phyloP scores from a whole-genome alignment of 2,329 filamentous ascomycete species.

The Sporothrix inflata region DNA sequence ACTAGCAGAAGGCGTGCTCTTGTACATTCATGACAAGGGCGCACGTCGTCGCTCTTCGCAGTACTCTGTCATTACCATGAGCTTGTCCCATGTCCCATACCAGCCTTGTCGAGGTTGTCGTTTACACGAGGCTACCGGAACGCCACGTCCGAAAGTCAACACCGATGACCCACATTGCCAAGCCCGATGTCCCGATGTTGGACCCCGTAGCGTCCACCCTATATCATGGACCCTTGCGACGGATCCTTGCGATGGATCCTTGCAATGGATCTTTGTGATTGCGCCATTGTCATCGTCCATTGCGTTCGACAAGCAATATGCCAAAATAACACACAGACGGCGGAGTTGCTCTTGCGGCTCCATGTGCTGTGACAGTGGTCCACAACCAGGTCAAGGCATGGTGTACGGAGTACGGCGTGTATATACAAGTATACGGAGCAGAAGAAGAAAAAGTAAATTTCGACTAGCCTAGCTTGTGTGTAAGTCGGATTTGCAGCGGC shows the following conservation, averaged over 20 bases:
- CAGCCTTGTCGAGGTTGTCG: no score
- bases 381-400: not conserved
- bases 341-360: no score
- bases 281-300: slow-evolving; percentile 15
- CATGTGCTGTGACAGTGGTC: not conserved
- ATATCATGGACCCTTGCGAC: not conserved
- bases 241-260: not conserved
- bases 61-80: no score
- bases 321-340: no score
- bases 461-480: no score
- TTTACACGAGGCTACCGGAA: not conserved
- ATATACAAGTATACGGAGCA: no score
- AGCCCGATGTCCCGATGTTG: slow-evolving; percentile 16
- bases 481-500: not conserved
- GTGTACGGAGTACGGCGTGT: not conserved
- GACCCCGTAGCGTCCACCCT: not conserved
- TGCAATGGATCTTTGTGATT: not conserved
- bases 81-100: no score
- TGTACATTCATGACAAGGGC: slow-evolving; percentile 5
- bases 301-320: not conserved
- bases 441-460: no score
- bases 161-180: slow-evolving; percentile 1
- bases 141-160: not conserved
- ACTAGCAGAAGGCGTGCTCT: slow-evolving; percentile 11
- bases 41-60: not conserved